Evolutionary conservation across 140 eudicot genomes (phyloP).

Genomic region (Cichorium intybus): DNA sequence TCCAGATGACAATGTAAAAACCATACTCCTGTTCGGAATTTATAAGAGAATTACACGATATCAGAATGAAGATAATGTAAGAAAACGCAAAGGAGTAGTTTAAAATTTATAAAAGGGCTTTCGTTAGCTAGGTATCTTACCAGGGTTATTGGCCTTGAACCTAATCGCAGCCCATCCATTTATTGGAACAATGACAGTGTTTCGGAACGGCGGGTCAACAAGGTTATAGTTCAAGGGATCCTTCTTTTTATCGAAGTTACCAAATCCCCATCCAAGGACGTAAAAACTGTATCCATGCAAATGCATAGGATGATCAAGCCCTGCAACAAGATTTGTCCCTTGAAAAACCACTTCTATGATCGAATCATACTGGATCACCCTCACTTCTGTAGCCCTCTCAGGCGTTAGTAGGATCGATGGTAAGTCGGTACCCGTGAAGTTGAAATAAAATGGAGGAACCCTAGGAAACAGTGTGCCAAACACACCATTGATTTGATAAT

Average conservation of each 20-base stretch:
- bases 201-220: slow-evolving; percentile 48
- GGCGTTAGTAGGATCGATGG: slow-evolving; percentile 28
- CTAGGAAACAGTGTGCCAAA: slow-evolving; percentile 37
- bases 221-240: slow-evolving; percentile 56
- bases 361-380: slow-evolving; percentile 34
- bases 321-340: slow-evolving; percentile 37
- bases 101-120: not conserved
- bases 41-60: not conserved
- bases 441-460: slow-evolving; percentile 39
- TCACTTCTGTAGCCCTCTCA: slow-evolving; percentile 41
- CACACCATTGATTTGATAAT: slow-evolving; percentile 41
- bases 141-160: slow-evolving; percentile 65
- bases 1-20: slow-evolving; percentile 60
- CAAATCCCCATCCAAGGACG: slow-evolving; percentile 58
- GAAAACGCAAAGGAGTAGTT: not conserved
- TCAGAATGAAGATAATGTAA: not conserved
- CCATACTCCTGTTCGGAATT: slow-evolving; percentile 48
- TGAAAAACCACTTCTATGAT: slow-evolving; percentile 53
- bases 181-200: slow-evolving; percentile 55
- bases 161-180: slow-evolving; percentile 64
- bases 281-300: slow-evolving; percentile 59
- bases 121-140: slow-evolving; percentile 24
- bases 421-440: slow-evolving; percentile 33
- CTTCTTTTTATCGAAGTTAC: slow-evolving; percentile 43
- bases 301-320: slow-evolving; percentile 68